A percentile compares a stretch with the other conserved stretches of the same genome.
Conservation (phyloP, 2,329 filamentous ascomycete genomes). For the Scorias spongiosa region DNA sequence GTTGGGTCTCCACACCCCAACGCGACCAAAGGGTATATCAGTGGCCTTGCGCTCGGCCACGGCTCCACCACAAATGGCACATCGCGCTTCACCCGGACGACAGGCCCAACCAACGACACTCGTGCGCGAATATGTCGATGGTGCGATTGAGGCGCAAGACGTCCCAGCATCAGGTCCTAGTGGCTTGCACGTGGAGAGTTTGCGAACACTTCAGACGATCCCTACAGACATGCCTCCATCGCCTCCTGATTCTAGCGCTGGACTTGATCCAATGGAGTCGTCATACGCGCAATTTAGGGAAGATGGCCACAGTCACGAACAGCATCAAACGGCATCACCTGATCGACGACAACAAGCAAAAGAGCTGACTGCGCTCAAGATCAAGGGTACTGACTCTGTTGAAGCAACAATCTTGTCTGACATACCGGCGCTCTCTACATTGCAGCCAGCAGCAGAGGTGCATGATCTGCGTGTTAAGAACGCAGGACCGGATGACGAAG, state of each 20-base stretch:
- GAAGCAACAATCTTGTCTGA: neutral
- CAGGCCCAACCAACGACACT: constrained; percentile 14
- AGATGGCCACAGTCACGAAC: constrained; percentile 1
- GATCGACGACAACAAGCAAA: neutral
- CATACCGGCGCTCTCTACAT: neutral
- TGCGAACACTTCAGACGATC: constrained; percentile 15
- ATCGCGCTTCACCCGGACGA: constrained; percentile 29
- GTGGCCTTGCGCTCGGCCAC: constrained; percentile 18
- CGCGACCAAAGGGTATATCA: constrained; percentile 6
- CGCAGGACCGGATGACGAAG: neutral
- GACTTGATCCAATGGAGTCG: constrained; percentile 6
- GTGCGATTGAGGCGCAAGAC: constrained; percentile 1
- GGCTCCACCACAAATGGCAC: constrained; percentile 26
- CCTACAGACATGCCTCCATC: constrained; percentile 20
- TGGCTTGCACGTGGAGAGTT: constrained; percentile 3
- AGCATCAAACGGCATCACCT: constrained; percentile 1
- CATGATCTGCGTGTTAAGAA: neutral
- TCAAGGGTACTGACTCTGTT: neutral
- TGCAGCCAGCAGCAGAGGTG: neutral
- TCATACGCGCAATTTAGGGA: neutral
- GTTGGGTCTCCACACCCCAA: constrained; percentile 7
- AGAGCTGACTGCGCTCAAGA: neutral
- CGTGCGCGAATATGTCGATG: constrained; percentile 13
- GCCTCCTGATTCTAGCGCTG: constrained; percentile 20
- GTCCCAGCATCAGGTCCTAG: neutral